Evolutionary conservation across 805 yeast species (phyloP).

Genomic region (Sugiyamaella smithiae): DNA sequence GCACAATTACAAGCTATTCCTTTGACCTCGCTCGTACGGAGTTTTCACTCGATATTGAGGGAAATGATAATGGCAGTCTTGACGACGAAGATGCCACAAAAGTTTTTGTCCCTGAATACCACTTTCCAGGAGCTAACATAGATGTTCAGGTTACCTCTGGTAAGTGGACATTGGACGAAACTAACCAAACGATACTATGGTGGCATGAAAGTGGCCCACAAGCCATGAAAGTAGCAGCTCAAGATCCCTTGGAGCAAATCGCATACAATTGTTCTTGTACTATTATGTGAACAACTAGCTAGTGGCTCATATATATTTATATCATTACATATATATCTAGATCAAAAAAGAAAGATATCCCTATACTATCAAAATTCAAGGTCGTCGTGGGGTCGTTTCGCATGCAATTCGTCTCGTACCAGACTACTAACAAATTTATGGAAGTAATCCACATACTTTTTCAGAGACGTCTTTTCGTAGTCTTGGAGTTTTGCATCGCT

Average conservation of each 20-base stretch:
- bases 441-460: slow-evolving; percentile 68
- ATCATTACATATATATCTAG: too few species aligned
- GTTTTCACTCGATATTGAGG: slow-evolving; percentile 48
- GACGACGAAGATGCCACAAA: slow-evolving; percentile 47
- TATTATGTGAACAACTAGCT: slow-evolving; percentile 14
- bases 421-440: slow-evolving; percentile 57
- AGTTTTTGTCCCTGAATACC: slow-evolving; percentile 70
- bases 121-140: slow-evolving; percentile 52
- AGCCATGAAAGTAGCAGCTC: neutral
- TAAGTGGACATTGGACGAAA: slow-evolving; percentile 48
- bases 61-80: slow-evolving; percentile 15
- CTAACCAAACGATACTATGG: slow-evolving; percentile 66
- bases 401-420: slow-evolving; percentile 46
- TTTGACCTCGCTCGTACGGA: slow-evolving; percentile 53
- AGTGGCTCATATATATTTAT: too few species aligned
- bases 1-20: slow-evolving; percentile 51
- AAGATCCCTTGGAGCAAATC: slow-evolving; percentile 7
- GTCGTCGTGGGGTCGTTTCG: slow-evolving; percentile 44
- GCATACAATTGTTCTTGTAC: slow-evolving; percentile 15
- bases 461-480: slow-evolving; percentile 65
- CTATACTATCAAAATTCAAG: slow-evolving; percentile 1
- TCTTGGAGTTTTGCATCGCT: slow-evolving; percentile 31
- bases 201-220: slow-evolving; percentile 41
- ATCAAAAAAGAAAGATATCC: too few species aligned
- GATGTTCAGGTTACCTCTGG: slow-evolving; percentile 58